These are phyloP conservation scores for Aegilops speltoides DNA, from an alignment of 176 grass and related monocot genomes.

Conservation along the genomic window DNA sequence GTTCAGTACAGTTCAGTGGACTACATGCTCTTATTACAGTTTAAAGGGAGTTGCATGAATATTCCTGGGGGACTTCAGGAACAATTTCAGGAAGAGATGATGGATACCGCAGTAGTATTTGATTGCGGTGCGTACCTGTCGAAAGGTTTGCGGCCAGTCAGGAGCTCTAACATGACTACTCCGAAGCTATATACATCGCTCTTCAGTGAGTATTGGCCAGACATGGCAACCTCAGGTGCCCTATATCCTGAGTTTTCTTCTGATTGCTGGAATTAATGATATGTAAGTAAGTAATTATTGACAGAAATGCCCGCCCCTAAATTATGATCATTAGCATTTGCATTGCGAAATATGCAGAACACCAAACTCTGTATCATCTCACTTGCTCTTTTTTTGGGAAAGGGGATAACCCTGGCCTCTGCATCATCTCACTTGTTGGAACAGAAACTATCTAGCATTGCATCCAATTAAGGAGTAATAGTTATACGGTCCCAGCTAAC, in stretches of 20 bases:
- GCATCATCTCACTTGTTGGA: not conserved
- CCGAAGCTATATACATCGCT: slow-evolving; percentile 95
- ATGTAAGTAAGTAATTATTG: not conserved
- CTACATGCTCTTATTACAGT: not conserved
- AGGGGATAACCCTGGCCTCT: too few relatives aligned
- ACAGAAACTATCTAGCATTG: not conserved
- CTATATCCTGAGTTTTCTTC: slow-evolving; percentile 66
- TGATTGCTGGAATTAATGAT: slow-evolving; percentile 47
- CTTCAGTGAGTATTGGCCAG: slow-evolving; percentile 75
- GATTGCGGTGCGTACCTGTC: slow-evolving; percentile 52
- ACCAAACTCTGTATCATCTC: not conserved
- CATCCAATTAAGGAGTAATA: not conserved
- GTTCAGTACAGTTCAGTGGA: slow-evolving; percentile 1
- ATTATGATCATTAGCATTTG: not conserved
- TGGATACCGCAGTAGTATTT: not conserved
- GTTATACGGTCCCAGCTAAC: not conserved
- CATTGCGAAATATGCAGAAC: not conserved
- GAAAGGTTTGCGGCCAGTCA: slow-evolving; percentile 81
- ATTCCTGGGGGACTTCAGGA: not conserved
- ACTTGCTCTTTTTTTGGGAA: too few relatives aligned
- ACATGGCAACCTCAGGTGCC: slow-evolving; percentile 77
- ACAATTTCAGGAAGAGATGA: not conserved
- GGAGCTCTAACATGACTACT: slow-evolving; percentile 93
- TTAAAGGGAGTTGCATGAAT: not conserved
- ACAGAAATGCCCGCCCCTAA: not conserved